phyloP scores from a whole-genome alignment of 441 rosid species.

The Lepidium campestre region DNA sequence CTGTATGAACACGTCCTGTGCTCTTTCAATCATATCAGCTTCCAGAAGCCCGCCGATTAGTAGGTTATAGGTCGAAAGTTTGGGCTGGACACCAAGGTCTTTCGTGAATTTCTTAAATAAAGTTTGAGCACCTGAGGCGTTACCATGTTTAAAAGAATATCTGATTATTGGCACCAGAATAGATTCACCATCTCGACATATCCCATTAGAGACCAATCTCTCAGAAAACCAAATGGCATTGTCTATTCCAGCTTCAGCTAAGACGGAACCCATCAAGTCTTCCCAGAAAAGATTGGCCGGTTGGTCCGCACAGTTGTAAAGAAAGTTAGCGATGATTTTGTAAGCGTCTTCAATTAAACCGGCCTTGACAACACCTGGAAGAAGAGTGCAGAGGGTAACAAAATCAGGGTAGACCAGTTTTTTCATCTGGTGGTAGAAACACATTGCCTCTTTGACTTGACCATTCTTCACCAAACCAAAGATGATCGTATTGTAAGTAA shows the following conservation, averaged over 20 bases:
- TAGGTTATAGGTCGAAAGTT: slow-evolving; percentile 45
- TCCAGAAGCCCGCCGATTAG: slow-evolving; percentile 65
- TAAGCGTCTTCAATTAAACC: slow-evolving; percentile 62
- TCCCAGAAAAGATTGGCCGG: slow-evolving; percentile 47
- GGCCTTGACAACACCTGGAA: slow-evolving; percentile 72
- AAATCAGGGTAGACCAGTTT: slow-evolving; percentile 64
- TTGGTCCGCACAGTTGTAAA: slow-evolving; percentile 27
- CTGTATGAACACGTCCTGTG: slow-evolving; percentile 46
- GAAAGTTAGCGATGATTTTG: slow-evolving; percentile 54
- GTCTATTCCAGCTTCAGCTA: slow-evolving; percentile 58
- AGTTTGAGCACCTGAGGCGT: slow-evolving; percentile 44
- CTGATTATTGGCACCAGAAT: slow-evolving; percentile 61
- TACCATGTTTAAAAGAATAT: slow-evolving; percentile 53
- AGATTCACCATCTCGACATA: slow-evolving; percentile 54
- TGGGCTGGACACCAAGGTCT: slow-evolving; percentile 49
- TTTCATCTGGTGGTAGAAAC: slow-evolving; percentile 90
- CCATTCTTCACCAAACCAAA: slow-evolving; percentile 62
- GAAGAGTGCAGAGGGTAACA: slow-evolving; percentile 83
- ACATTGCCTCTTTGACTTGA: slow-evolving; percentile 52
- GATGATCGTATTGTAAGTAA: slow-evolving; percentile 79
- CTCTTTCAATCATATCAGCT: slow-evolving; percentile 37
- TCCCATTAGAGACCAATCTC: slow-evolving; percentile 40
- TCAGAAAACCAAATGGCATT: slow-evolving; percentile 59
- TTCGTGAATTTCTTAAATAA: slow-evolving; percentile 56
- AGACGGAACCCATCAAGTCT: slow-evolving; percentile 68